Conservation (phyloP, 805 yeast species). For the Jamesozyma spencerorum region DNA sequence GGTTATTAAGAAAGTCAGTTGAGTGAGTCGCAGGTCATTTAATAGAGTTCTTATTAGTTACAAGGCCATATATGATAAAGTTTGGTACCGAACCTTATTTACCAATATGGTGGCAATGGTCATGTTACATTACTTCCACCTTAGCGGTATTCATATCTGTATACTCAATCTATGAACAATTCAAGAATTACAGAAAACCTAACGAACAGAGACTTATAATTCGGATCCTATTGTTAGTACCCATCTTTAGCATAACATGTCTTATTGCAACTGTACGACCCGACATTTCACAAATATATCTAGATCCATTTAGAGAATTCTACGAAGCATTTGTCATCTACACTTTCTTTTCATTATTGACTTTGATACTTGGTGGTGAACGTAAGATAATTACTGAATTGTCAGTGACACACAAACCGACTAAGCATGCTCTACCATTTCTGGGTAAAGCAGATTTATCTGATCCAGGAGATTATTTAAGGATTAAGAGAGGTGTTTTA, state of each 20-base stretch:
- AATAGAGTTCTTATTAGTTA: no score
- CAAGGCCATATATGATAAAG: no score
- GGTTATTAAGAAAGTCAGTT: no score
- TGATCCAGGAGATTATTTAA: conserved; percentile 71
- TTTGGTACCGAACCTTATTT: no score
- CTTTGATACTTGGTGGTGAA: conserved; percentile 87
- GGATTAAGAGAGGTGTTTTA: conserved; percentile 72
- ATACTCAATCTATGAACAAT: conserved; percentile 42
- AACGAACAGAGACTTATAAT: conserved; percentile 77
- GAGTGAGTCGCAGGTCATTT: no score
- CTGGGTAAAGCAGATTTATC: conserved; percentile 66
- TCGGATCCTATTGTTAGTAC: conserved; percentile 73
- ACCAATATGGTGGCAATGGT: conserved; percentile 20
- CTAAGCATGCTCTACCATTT: conserved; percentile 47
- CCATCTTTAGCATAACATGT: conserved; percentile 69
- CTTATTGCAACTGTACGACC: conserved; percentile 44
- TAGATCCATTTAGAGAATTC: conserved; percentile 77
- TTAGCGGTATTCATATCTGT: conserved; percentile 35
- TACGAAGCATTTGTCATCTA: conserved; percentile 95
- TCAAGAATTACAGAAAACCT: conserved; percentile 76
- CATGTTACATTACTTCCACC: conserved; percentile 18
- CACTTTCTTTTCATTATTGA: conserved; percentile 77
- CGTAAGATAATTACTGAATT: conserved; percentile 63
- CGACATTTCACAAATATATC: conserved; percentile 33
- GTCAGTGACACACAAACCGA: conserved; percentile 54